phyloP scores from a whole-genome alignment of 257 asterid species.

The Coffea eugenioides region DNA sequence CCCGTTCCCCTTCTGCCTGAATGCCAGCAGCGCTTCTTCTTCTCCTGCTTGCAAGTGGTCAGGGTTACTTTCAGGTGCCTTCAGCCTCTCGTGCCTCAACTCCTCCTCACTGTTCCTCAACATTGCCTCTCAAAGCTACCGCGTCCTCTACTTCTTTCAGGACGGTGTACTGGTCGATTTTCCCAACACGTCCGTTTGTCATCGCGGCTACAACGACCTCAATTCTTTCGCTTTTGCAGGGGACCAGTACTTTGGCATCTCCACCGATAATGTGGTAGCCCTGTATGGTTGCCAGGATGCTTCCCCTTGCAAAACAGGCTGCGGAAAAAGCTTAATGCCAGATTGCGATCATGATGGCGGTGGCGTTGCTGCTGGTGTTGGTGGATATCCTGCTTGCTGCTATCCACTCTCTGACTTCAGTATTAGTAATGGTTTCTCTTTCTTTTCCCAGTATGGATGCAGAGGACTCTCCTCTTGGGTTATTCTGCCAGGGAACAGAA shows the following conservation, averaged over 20 bases:
- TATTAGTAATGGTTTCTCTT: slow-evolving; percentile 26
- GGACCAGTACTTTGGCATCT: slow-evolving; percentile 41
- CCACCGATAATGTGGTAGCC: slow-evolving; percentile 53
- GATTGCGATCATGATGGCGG: slow-evolving; percentile 39
- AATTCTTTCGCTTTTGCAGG: slow-evolving; percentile 46
- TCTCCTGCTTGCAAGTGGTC: slow-evolving; percentile 15
- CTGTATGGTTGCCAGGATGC: slow-evolving; percentile 74
- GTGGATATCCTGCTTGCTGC: slow-evolving; percentile 52
- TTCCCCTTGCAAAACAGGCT: slow-evolving; percentile 51
- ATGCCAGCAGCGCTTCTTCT: background rate
- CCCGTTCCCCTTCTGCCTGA: slow-evolving; percentile 59
- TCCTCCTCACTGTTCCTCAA: slow-evolving; percentile 45
- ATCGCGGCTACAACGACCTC: slow-evolving; percentile 44
- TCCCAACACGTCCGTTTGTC: slow-evolving; percentile 52
- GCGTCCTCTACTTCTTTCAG: slow-evolving; percentile 49
- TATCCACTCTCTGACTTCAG: slow-evolving; percentile 50
- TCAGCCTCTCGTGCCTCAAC: slow-evolving; percentile 52
- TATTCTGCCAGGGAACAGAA: slow-evolving; percentile 30
- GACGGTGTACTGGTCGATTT: slow-evolving; percentile 53
- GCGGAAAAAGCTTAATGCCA: slow-evolving; percentile 43
- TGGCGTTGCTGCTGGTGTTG: slow-evolving; percentile 4
- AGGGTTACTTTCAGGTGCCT: slow-evolving; percentile 29
- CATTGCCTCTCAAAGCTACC: slow-evolving; percentile 38
- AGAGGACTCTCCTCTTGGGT: slow-evolving; percentile 68
- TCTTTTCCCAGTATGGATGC: slow-evolving; percentile 51